Evolutionary conservation across 495 filamentous ascomycete genomes (phyloP), one percentile per base, ranked within the genome.

Genomic region (Aspergillus mulundensis): DNA sequence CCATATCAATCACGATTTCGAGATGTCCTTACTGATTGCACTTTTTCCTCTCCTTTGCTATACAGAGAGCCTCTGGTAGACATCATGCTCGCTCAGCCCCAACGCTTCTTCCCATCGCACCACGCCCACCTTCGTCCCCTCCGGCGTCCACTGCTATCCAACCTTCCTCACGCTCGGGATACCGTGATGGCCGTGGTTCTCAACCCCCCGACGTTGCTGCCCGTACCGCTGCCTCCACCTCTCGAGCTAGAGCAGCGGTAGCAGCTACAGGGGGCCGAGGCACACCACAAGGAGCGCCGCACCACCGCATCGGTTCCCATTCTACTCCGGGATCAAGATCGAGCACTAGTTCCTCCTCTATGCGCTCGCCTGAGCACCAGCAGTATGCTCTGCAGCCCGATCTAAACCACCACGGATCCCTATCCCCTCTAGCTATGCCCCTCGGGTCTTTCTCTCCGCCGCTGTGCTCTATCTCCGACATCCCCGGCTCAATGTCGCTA

Each of bases 31-130:
- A 63, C 71, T 74, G 63, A 74, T 72, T 54, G 59, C 56, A 57
- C 59, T 58, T 57, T 57, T 34, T 20, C 28, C 11, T 14, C 21
- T 57, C 20, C 54, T 56, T 45, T 49, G 50, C 49, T 19, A 60
- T 69, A 55, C 67, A 73, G 72, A 72, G 69, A 70, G 62, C 63
- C 42, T 52, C 67, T 48, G 69, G 58, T 49, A 70, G 66, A 64
- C 64, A 65, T 54, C 32, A 36, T 36, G 58, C 67, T 21, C 67
- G 69, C 49, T 62, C 68, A 20, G 63, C 53, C 15, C 56, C 58
- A 45, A 64, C 65, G 12, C 73, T 73, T 58, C 61, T 70, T 16
- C 70, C 72, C 16, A 73, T 75, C 53, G 72, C 72, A 16, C 72
- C 72, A 32, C 66, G 72, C 54, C 71, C 69, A 14, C 41, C 55